A percentile compares a stretch with the other conserved stretches of the same genome.
phyloP scores from a whole-genome alignment of 495 filamentous ascomycete genomes.

The Penicilliopsis zonata region DNA sequence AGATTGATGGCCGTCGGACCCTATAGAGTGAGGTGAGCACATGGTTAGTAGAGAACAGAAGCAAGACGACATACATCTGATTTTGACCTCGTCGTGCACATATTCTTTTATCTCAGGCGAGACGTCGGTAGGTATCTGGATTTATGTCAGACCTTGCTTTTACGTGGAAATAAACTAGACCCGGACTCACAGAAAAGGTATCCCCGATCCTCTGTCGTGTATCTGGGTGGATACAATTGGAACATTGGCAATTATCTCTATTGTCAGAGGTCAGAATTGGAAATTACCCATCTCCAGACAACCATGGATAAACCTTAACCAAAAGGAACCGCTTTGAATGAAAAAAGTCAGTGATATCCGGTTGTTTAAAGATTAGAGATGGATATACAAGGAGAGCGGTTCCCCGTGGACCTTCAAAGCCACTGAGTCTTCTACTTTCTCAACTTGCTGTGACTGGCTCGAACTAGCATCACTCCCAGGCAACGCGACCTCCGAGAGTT shows the following conservation, averaged over 20 bases:
- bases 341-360: too few relatives aligned
- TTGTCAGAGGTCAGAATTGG: constrained; percentile 1
- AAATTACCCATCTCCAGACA: not conserved
- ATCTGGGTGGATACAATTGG: constrained; percentile 58
- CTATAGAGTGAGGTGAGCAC: constrained; percentile 15
- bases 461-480: too few relatives aligned
- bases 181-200: constrained; percentile 51
- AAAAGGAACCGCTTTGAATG: constrained; percentile 6
- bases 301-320: constrained; percentile 7
- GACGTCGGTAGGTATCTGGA: too few relatives aligned
- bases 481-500: too few relatives aligned
- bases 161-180: too few relatives aligned
- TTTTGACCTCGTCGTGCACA: too few relatives aligned
- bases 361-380: too few relatives aligned
- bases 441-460: too few relatives aligned
- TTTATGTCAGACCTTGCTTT: too few relatives aligned
- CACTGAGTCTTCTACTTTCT: not conserved
- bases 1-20: constrained; percentile 40
- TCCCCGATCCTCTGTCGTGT: constrained; percentile 65
- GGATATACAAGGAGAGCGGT: too few relatives aligned
- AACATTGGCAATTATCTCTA: constrained; percentile 77
- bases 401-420: too few relatives aligned
- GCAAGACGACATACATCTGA: not conserved
- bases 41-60: constrained; percentile 1
- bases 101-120: too few relatives aligned